These are phyloP conservation scores for Pleurotus ostreatus DNA, from an alignment of 768 basidiomycete species.

Conservation along the genomic window DNA sequence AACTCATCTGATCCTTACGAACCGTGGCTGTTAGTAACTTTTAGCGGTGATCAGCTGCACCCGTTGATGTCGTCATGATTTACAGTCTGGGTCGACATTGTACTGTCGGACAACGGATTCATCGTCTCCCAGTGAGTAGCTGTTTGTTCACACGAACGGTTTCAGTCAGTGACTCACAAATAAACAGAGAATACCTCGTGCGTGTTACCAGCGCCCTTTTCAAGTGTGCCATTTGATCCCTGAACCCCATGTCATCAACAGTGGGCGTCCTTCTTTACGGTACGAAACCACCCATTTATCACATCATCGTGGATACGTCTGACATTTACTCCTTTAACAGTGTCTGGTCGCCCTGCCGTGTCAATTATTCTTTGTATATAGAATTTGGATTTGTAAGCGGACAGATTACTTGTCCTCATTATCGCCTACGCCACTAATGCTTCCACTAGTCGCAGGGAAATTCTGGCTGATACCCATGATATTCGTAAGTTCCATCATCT, in stretches of 20 bases:
- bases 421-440: neutral
- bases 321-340: neutral
- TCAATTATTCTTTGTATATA: conserved; percentile 5
- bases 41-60: neutral
- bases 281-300: neutral
- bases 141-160: neutral
- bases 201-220: neutral
- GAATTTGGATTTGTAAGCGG: conserved; percentile 4
- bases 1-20: conserved; percentile 6
- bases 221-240: no score
- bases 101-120: conserved; percentile 1
- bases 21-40: conserved; percentile 3
- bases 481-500: neutral
- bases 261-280: conserved; percentile 7
- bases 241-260: neutral
- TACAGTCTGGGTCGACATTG: conserved; percentile 5
- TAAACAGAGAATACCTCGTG: conserved; percentile 5
- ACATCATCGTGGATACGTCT: no score
- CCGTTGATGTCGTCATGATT: neutral
- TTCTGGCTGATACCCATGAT: neutral
- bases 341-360: conserved; percentile 2
- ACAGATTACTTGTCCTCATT: neutral
- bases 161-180: neutral
- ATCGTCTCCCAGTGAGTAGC: conserved; percentile 2
- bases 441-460: neutral